Evolutionary conservation across 768 basidiomycete genomes (phyloP), one percentile per base, ranked within the genome.

Genomic region (Pisolithus orientalis): DNA sequence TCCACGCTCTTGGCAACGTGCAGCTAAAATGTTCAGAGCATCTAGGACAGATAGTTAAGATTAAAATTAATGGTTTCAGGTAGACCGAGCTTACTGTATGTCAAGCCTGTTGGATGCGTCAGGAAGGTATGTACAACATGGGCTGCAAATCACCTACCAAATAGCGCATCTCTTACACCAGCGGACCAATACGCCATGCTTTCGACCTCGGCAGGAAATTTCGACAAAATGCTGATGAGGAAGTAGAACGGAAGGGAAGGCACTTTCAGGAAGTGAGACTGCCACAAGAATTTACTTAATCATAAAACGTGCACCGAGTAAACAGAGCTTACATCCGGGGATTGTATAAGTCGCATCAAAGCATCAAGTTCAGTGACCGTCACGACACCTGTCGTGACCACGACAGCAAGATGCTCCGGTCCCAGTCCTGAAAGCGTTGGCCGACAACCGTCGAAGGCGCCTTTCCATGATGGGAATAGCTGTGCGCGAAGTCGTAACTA

Each of bases 261-360:
- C 27, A 87, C 87, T 71, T 93, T 93, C 59, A 93, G 72, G 73
- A 92, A 93, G 64, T 90, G 90, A 16, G 87, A 84, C 87, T 91
- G 58, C 49, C 53, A 44, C 25, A 9, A 47, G 65, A n/a, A 72
- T 40, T 52, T 39, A 51, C 13, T 7, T 28, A 34, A 25, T 14
- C 6, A 44, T 9, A 44, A 28, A 32, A 6, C 37, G 50, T 32
- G n/a, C 56, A 46, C 44, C 38, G 7, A 5, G 57, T 7, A 3
- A 3, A 27, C 44, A 27, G 34, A n/a, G 67, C 84, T 62, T 61
- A 88, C 89, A 65, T 90, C 87, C 1, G 87, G 89, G 28, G 84
- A 82, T 54, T 81, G 80, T 59, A 93, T 84, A 32, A 92, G 78
- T 55, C 83, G 79, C 52, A 83, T 56, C 39, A 93, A 68, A 1